Evolutionary conservation across 2,329 filamentous ascomycete genomes (phyloP), one percentile per base, ranked within the genome.

Genomic region (Ceratocystis huliohia): DNA sequence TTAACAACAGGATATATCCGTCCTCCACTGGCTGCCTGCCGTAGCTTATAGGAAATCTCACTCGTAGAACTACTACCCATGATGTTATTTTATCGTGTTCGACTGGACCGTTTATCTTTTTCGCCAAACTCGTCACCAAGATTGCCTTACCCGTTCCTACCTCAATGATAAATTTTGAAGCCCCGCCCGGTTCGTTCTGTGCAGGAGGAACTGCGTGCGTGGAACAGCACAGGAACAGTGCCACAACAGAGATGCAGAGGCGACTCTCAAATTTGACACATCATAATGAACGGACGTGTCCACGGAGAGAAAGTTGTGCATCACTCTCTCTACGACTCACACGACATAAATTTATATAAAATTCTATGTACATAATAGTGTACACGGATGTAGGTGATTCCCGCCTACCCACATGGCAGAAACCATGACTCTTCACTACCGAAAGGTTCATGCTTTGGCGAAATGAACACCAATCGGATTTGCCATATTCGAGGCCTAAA

Each of bases 201-300:
- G 28, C 56, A 59, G 33, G 17, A 59, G 17, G 28, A 59, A 59
- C 56, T 59, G 28, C 56, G 56, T 37, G 56, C 56, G 56, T 59
- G 56, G 56, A 37, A 59, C 56, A 59, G n/a, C 20, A 33, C 28
- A 37, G 33, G 56, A 59, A 59, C 56, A 59, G 56, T 59, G 56
- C 56, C 30, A 37, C 56, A 7, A 59, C 56, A 59, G 28, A 59
- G 56, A 37, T n/a, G 15, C 17, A 33, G 22, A 59, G 13, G 17
- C 13, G 3, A 30, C 20, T 8, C 13, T 7, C 17, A 8, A 6
- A 59, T 59, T 33, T 59, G 56, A 59, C 28, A 59, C 56, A 59
- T 59, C 56, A 59, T n/a, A 59, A 33, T 33, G 53, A 59, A 33
- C n/a, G 28, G 25, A 17, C 28, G 53, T 57, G 53, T 57, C 17